phyloP scores from a whole-genome alignment of 306 rosid species.

The Vicia faba region DNA sequence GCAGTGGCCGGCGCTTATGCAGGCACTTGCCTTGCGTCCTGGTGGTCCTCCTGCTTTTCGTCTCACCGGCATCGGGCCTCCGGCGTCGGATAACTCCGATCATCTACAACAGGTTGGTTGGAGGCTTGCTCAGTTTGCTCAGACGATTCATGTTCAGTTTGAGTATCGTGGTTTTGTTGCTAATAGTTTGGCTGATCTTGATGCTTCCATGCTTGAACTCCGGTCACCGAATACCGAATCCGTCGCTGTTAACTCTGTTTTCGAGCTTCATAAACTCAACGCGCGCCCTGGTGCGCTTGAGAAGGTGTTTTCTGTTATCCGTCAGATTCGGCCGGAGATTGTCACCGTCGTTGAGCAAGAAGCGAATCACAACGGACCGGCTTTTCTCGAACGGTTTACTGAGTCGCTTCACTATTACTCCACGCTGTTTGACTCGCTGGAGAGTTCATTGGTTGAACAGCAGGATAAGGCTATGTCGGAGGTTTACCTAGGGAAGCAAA shows the following conservation, averaged over 20 bases:
- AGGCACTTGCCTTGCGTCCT: constrained; percentile 80
- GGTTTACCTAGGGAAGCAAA: constrained; percentile 85
- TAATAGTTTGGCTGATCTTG: constrained; percentile 80
- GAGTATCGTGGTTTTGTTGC: constrained; percentile 89
- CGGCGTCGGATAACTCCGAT: constrained; percentile 77
- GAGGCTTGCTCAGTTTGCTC: constrained; percentile 88
- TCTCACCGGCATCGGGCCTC: constrained; percentile 88
- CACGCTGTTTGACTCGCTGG: constrained; percentile 88
- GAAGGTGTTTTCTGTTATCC: constrained; percentile 69
- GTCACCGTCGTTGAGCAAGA: constrained; percentile 88
- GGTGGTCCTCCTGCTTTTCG: constrained; percentile 88
- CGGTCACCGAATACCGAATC: constrained; percentile 64
- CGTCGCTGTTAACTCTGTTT: constrained; percentile 88
- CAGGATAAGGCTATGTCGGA: constrained; percentile 81
- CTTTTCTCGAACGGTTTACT: constrained; percentile 77
- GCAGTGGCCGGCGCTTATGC: constrained; percentile 99
- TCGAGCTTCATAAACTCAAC: constrained; percentile 73
- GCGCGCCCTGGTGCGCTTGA: constrained; percentile 85
- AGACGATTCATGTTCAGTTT: constrained; percentile 67
- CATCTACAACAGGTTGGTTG: constrained; percentile 88
- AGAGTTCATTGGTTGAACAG: constrained; percentile 63
- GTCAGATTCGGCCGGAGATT: constrained; percentile 77
- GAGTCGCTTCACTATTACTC: constrained; percentile 94
- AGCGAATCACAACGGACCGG: constrained; percentile 74
- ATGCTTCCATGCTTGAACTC: constrained; percentile 86